These are phyloP conservation scores for Geotrichum klebahnii DNA, from an alignment of 1,139 yeast species.

Conservation along the genomic window DNA sequence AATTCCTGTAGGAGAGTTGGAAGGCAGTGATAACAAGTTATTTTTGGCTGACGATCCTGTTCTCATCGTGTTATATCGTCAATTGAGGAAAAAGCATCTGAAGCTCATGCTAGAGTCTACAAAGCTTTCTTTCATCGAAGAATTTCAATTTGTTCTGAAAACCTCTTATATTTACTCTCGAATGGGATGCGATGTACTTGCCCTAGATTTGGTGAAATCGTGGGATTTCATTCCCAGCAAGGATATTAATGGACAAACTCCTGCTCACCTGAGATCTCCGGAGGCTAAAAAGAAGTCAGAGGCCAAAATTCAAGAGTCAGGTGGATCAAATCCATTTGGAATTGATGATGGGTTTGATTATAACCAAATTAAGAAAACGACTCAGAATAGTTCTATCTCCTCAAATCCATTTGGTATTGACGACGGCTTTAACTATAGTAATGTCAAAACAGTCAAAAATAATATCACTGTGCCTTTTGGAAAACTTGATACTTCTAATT, in stretches of 20 bases:
- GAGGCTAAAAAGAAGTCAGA: neutral
- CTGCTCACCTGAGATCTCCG: slow-evolving; percentile 5
- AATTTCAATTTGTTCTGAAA: slow-evolving; percentile 57
- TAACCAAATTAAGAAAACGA: slow-evolving; percentile 12
- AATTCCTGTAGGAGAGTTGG: slow-evolving; percentile 24
- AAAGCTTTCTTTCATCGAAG: slow-evolving; percentile 42
- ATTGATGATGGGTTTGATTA: slow-evolving; percentile 19
- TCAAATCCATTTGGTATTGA: slow-evolving; percentile 3
- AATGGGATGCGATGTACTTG: slow-evolving; percentile 88
- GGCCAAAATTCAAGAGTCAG: neutral
- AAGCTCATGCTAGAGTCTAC: slow-evolving; percentile 39
- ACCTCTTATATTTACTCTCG: slow-evolving; percentile 66
- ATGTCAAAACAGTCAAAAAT: neutral
- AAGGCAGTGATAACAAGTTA: slow-evolving; percentile 40
- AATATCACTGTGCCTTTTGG: too few species aligned
- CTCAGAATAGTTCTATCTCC: slow-evolving; percentile 7
- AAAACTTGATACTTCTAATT: neutral
- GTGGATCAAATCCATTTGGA: slow-evolving; percentile 15
- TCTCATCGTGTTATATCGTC: slow-evolving; percentile 59
- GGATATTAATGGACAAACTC: neutral
- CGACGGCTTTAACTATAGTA: slow-evolving; percentile 14
- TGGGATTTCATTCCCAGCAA: slow-evolving; percentile 57
- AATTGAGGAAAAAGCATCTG: slow-evolving; percentile 50
- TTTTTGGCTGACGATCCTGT: slow-evolving; percentile 81
- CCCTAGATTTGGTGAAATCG: slow-evolving; percentile 55